Percentiles rank a stretch among this genome's conserved stretches.
These are phyloP conservation scores for Blastobotrys attinorum DNA, from an alignment of 805 yeast species.

Conservation along the genomic window DNA sequence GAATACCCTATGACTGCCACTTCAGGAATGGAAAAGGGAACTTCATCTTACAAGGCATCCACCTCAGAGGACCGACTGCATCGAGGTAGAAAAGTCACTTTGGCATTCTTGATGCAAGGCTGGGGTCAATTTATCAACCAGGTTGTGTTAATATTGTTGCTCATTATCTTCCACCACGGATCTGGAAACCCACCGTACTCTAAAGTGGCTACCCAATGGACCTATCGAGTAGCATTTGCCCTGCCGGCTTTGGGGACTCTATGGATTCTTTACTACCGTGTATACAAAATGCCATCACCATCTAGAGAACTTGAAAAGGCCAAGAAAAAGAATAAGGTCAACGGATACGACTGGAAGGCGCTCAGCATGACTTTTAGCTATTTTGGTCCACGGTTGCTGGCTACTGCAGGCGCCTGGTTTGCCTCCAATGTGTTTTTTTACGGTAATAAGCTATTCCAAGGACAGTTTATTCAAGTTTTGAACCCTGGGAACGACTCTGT, in stretches of 20 bases:
- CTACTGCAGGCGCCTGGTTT: slow-evolving; percentile 55
- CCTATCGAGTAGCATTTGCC: slow-evolving; percentile 31
- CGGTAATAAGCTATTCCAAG: slow-evolving; percentile 49
- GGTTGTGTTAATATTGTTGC: slow-evolving; percentile 78
- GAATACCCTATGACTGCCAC: slow-evolving; percentile 62
- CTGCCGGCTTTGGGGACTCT: slow-evolving; percentile 32
- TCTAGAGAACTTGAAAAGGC: slow-evolving; percentile 24
- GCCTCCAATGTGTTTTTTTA: slow-evolving; percentile 57
- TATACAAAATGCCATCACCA: slow-evolving; percentile 30
- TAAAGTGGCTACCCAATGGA: slow-evolving; percentile 32
- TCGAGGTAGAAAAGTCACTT: slow-evolving; percentile 32
- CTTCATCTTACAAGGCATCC: slow-evolving; percentile 20
- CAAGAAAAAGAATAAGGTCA: slow-evolving; percentile 28
- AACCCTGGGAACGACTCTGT: slow-evolving; percentile 35
- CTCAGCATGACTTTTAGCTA: slow-evolving; percentile 21
- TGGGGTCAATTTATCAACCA: slow-evolving; percentile 90
- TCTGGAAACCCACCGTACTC: slow-evolving; percentile 76
- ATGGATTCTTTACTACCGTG: slow-evolving; percentile 32
- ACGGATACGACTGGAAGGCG: slow-evolving; percentile 30
- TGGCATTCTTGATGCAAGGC: slow-evolving; percentile 84
- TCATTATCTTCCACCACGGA: slow-evolving; percentile 84
- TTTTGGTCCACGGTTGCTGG: slow-evolving; percentile 45
- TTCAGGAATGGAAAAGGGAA: slow-evolving; percentile 52
- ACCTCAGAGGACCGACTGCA: slow-evolving; percentile 30
- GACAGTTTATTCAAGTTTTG: slow-evolving; percentile 31